Percentiles rank a stretch among this genome's conserved stretches.
Conservation (phyloP, 495 filamentous ascomycete species). For the Lophiostoma macrostomum region DNA sequence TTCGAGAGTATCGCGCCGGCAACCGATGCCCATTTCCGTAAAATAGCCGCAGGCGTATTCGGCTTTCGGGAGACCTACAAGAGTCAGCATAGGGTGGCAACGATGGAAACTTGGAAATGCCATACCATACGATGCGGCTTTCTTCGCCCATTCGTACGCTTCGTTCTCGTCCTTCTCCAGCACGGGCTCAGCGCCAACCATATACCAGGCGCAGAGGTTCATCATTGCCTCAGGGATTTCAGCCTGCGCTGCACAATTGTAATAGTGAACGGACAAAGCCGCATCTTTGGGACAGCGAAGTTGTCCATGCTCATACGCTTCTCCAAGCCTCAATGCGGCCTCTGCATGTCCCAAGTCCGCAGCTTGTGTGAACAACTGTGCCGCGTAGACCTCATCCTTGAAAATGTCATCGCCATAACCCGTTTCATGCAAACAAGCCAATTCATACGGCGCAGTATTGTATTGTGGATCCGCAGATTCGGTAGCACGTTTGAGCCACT, state of each 20-base stretch:
- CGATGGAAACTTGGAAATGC: constrained; percentile 7
- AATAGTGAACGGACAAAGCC: constrained; percentile 93
- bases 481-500: constrained; percentile 92
- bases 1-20: constrained; percentile 85
- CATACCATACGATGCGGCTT: constrained; percentile 80
- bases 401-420: constrained; percentile 94
- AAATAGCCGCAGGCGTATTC: constrained; percentile 96
- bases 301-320: constrained; percentile 92
- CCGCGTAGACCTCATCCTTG: constrained; percentile 81
- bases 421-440: constrained; percentile 79
- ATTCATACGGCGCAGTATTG: constrained; percentile 87
- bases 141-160: constrained; percentile 92
- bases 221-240: constrained; percentile 93
- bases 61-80: constrained; percentile 79
- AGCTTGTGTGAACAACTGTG: constrained; percentile 89
- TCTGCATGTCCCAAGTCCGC: constrained; percentile 87
- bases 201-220: constrained; percentile 97
- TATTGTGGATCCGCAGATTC: constrained; percentile 89
- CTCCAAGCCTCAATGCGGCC: constrained; percentile 83
- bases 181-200: constrained; percentile 90
- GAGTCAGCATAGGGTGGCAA: constrained; percentile 1
- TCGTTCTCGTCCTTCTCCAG: constrained; percentile 93
- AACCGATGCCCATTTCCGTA: constrained; percentile 97
- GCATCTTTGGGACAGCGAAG: constrained; percentile 85
- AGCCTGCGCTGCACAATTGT: constrained; percentile 82